Base-by-base conservation (phyloP, 2,329 filamentous ascomycete genomes). In the Fusarium napiforme region DNA sequence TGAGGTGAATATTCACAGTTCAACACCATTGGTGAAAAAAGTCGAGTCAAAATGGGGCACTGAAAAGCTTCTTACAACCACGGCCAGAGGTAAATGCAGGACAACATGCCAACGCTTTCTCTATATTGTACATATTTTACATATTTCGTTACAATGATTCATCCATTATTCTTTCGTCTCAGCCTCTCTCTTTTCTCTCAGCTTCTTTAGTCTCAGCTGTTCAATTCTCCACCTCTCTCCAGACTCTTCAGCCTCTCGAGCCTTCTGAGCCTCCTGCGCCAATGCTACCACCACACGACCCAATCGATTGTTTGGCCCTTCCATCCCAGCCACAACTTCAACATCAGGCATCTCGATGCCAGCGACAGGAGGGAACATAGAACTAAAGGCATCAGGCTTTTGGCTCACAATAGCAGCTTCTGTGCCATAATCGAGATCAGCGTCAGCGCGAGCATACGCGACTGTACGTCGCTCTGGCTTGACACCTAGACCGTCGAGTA, bases 401-500 rank as follows among this genome's bases (percentile, higher is more conserved):
- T 50, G n/a, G 72, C 32, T 39, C 32, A 32, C 52, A 8, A 34
- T 68, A 56, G 77, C 61, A 3, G 75, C 58, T 30, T 82, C 75
- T 19, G 77, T 75, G 14, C 95, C 96, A 81, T 97, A 98, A 3
- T 86, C 84, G 40, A 85, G 78, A 82, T 98, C 96, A 14, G 83
- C 85, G 4, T 90, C 90, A 34, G 91, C 83, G 32, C 74, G 79
- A 9, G 94, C 92, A 79, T 90, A 88, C 23, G 87, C 84, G 67
- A 94, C 88, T 1, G 85, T 88, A 64, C 96, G 87, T 59, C 88
- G 88, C 15, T 88, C 85, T 14, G 84, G 80, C 7, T 85, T 83
- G 9, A 99, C 95, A 3, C 93, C 92, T 14, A 99, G 84, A 77
- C 92, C 88, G 79, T 97, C 92, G 2, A 99, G 87, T 37, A 98